Percentiles rank a stretch among this genome's conserved stretches.
Conservation (phyloP, 176 grass and related monocot genomes). For the Rhynchospora breviuscula region DNA sequence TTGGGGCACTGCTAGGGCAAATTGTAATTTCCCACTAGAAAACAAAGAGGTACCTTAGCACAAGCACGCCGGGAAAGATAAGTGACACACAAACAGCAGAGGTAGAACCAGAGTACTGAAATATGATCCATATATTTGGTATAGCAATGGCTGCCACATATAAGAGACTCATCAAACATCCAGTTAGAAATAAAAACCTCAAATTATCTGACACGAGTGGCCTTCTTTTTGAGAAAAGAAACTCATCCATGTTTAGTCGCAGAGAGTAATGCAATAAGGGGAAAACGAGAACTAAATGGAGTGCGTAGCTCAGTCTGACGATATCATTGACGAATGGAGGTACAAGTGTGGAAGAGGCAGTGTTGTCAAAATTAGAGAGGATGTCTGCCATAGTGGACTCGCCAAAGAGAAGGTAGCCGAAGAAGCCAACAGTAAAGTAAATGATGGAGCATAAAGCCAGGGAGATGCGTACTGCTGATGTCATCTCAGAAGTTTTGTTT, state of each 20-base stretch:
- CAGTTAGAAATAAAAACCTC: constrained; percentile 60
- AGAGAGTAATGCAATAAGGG: constrained; percentile 81
- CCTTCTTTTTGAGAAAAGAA: constrained; percentile 44
- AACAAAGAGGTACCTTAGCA: constrained; percentile 46
- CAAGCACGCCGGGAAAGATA: constrained; percentile 74
- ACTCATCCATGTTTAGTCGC: constrained; percentile 73
- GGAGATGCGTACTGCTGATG: constrained; percentile 61
- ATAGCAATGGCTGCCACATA: constrained; percentile 54
- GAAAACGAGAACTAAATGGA: constrained; percentile 87
- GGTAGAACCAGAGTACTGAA: constrained; percentile 70
- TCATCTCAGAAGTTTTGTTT: constrained; percentile 76
- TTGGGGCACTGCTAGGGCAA: background rate
- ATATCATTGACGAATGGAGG: constrained; percentile 60
- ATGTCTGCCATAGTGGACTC: constrained; percentile 79
- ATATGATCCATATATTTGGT: constrained; percentile 80
- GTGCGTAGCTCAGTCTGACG: constrained; percentile 80
- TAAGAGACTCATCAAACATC: constrained; percentile 44
- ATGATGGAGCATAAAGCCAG: constrained; percentile 60
- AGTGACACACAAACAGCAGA: constrained; percentile 71
- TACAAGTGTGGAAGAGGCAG: constrained; percentile 36
- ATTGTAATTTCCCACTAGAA: background rate
- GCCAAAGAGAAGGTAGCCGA: constrained; percentile 86
- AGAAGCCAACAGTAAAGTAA: constrained; percentile 75
- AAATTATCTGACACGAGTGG: constrained; percentile 39
- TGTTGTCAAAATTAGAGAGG: constrained; percentile 83